These are phyloP conservation scores for Trichoderma atrobrunneum DNA, from an alignment of 2,329 filamentous ascomycete genomes.

Conservation along the genomic window DNA sequence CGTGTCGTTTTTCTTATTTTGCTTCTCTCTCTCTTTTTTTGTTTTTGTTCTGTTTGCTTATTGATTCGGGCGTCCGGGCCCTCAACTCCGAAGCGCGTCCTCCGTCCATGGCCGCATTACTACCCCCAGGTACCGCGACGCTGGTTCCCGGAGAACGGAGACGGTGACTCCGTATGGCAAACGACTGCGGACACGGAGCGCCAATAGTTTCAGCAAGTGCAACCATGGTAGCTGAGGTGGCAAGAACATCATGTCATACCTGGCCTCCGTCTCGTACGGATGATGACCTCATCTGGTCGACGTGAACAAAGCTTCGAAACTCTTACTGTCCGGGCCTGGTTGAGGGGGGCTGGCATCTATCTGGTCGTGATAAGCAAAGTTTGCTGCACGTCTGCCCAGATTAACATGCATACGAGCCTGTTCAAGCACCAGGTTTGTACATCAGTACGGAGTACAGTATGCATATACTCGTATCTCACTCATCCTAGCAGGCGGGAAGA, in stretches of 20 bases:
- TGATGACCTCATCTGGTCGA: constrained; percentile 9
- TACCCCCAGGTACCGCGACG: neutral
- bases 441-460: neutral
- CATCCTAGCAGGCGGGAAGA: neutral
- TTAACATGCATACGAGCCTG: neutral
- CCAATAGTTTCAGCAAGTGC: constrained; percentile 14
- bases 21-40: neutral
- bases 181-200: constrained; percentile 3
- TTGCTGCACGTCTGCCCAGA: neutral
- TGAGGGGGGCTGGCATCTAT: neutral
- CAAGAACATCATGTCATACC: constrained; percentile 13
- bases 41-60: neutral
- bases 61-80: neutral
- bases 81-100: neutral
- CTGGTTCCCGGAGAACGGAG: neutral
- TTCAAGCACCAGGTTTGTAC: neutral
- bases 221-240: constrained; percentile 9
- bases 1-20: neutral
- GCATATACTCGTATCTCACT: neutral
- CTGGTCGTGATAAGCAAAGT: neutral
- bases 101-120: neutral
- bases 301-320: constrained; percentile 1
- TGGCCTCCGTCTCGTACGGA: constrained; percentile 1
- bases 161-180: constrained; percentile 10
- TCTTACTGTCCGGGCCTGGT: neutral